A percentile compares a stretch with the other conserved stretches of the same genome.
phyloP scores from a whole-genome alignment of 768 basidiomycete genomes.

The Strobilomyces dryophilus region DNA sequence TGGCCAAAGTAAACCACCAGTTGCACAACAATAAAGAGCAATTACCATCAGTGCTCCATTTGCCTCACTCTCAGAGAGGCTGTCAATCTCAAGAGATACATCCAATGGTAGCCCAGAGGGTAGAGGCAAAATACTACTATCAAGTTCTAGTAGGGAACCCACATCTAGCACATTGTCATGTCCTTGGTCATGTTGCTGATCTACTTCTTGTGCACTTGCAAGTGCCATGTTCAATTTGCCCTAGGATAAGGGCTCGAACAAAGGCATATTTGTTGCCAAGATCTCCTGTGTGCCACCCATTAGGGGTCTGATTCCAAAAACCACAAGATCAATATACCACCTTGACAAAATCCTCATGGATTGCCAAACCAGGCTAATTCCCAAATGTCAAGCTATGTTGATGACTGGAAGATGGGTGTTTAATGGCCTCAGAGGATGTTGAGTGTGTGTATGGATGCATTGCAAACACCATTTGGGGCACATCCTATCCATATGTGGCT shows the following conservation, averaged over 20 bases:
- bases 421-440: constrained; percentile 13
- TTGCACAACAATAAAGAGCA: neutral
- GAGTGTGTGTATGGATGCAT: constrained; percentile 11
- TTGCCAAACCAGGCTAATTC: constrained; percentile 11
- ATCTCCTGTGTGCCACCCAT: constrained; percentile 10
- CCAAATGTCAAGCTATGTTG: constrained; percentile 24
- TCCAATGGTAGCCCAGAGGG: neutral
- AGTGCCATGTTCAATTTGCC: constrained; percentile 25
- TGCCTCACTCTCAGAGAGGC: constrained; percentile 22
- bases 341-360: constrained; percentile 8
- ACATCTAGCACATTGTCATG: no score
- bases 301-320: neutral
- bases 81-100: constrained; percentile 12
- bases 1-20: neutral
- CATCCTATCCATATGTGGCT: no score
- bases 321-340: constrained; percentile 3
- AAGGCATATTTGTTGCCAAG: neutral
- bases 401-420: constrained; percentile 6
- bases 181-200: constrained; percentile 19
- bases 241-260: constrained; percentile 18
- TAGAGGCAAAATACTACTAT: neutral
- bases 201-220: constrained; percentile 21
- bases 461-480: constrained; percentile 2
- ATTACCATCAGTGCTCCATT: constrained; percentile 22
- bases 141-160: neutral